Evolutionary conservation across 192 early-diverging fungal species (phyloP), one percentile per base, ranked within the genome.

Genomic region (Pilaira anomala): DNA sequence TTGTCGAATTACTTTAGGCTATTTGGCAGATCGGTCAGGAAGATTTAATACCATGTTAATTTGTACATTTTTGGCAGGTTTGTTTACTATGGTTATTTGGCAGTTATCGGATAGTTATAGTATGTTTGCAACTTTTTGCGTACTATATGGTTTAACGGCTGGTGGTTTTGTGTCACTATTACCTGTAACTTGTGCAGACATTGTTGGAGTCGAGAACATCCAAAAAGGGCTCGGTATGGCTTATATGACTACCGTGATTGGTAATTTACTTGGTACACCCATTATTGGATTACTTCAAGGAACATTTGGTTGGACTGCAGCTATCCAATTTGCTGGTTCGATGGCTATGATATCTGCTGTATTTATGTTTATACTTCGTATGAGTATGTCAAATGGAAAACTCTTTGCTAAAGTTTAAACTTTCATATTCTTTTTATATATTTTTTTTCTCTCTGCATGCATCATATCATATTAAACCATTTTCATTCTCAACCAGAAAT

Each of bases 1-100:
- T 0, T 83, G 83, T 13, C 81, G 88, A 29, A 80, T 90, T 63
- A 63, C 74, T 0, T 76, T 85, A 18, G 88, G 88, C 33, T 73
- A 82, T 21, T 55, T 85, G 22, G 84, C 85, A 1, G 82, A 83
- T 41, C 50, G 50, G 1, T 30, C 80, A 26, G 83, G 83, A 5
- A 60, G 75, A 36, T 78, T 85, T 63, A 85, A 85, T 30, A 75
- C 80, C 14, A 68, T 79, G 36, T 2, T 39, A 42, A 44, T 5
- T 48, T 74, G 71, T 22, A 79, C 78, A 7, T 74, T 81, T 42
- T 53, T 75, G 9, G 77, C 81, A 6, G 74, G 77, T 30, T 56
- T 72, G 6, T 65, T 72, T 52, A 54, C 60, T 22, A 72, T 66
- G 64, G 36, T 66, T 0, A 30, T 85, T 18, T 85, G 83, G 83